Evolutionary conservation across 345 rosid species (phyloP).

Genomic region (Excoecaria agallocha): DNA sequence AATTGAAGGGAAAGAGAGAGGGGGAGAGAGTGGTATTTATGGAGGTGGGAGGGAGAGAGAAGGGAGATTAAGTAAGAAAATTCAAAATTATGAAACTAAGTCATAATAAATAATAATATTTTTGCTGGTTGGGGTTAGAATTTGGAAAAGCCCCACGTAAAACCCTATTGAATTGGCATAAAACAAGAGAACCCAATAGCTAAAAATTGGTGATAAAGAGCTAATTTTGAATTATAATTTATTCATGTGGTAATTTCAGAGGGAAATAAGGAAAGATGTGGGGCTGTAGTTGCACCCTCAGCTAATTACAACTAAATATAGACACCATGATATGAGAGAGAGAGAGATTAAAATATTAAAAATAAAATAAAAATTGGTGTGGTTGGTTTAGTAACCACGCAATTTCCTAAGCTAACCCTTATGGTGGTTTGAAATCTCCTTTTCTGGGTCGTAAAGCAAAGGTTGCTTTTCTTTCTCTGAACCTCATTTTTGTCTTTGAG

Average conservation of each 20-base stretch:
- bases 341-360: no score
- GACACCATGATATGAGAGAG: conserved; percentile 29
- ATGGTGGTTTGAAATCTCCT: conserved; percentile 56
- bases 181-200: conserved; percentile 41
- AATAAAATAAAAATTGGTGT: conserved; percentile 26
- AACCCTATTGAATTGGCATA: conserved; percentile 46
- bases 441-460: conserved; percentile 77
- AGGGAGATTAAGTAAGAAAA: neutral
- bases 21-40: conserved; percentile 16
- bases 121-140: conserved; percentile 8
- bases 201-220: conserved; percentile 20
- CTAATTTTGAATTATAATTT: conserved; percentile 19
- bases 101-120: conserved; percentile 4
- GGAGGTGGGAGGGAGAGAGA: conserved; percentile 28
- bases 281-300: conserved; percentile 42
- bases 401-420: conserved; percentile 54
- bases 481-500: conserved; percentile 58
- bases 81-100: conserved; percentile 14
- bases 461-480: conserved; percentile 67
- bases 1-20: conserved; percentile 5
- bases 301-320: conserved; percentile 51
- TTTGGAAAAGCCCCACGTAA: conserved; percentile 31
- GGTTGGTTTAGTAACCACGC: conserved; percentile 40
- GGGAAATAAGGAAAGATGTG: conserved; percentile 51
- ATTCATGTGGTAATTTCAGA: conserved; percentile 30